Evolutionary conservation across 768 basidiomycete genomes (phyloP).

Genomic region (Phlebiopsis flavidoalba): DNA sequence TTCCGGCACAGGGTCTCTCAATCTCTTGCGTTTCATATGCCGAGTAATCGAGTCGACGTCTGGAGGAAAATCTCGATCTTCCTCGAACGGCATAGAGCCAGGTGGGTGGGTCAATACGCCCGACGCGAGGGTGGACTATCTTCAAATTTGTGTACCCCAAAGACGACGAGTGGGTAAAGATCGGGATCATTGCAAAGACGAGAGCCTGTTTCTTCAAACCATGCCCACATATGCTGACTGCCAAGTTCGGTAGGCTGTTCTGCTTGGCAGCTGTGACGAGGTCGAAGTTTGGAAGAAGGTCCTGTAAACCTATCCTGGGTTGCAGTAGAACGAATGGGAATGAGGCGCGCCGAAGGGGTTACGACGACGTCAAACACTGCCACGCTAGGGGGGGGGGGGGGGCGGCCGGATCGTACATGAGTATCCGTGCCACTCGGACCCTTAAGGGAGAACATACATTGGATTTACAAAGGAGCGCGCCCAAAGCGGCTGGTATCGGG

Average conservation of each 20-base stretch:
- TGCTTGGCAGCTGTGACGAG: slow-evolving; percentile 24
- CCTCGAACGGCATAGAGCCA: slow-evolving; percentile 19
- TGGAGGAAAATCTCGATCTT: slow-evolving; percentile 29
- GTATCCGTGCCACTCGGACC: background rate
- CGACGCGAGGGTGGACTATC: slow-evolving; percentile 9
- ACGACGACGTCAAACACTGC: slow-evolving; percentile 75
- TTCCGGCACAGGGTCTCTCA: slow-evolving; percentile 35
- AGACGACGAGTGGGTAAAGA: slow-evolving; percentile 77
- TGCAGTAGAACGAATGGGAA: slow-evolving; percentile 83
- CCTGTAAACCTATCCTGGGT: slow-evolving; percentile 70
- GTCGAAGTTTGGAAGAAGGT: slow-evolving; percentile 55
- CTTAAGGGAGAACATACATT: slow-evolving; percentile 45
- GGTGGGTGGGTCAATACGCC: slow-evolving; percentile 32
- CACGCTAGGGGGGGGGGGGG: too few relatives aligned
- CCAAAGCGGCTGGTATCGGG: slow-evolving; percentile 48
- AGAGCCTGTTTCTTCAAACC: slow-evolving; percentile 62
- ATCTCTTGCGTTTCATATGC: slow-evolving; percentile 33
- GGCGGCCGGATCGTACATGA: background rate
- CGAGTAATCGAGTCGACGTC: slow-evolving; percentile 40
- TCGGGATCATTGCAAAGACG: slow-evolving; percentile 86
- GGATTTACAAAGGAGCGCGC: slow-evolving; percentile 54
- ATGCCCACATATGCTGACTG: slow-evolving; percentile 81
- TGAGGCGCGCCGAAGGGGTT: slow-evolving; percentile 36
- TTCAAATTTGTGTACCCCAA: slow-evolving; percentile 41
- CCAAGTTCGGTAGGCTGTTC: slow-evolving; percentile 45